Conservation (phyloP, 371 early-diverging fungal genomes). For the Funneliformis caledonium region DNA sequence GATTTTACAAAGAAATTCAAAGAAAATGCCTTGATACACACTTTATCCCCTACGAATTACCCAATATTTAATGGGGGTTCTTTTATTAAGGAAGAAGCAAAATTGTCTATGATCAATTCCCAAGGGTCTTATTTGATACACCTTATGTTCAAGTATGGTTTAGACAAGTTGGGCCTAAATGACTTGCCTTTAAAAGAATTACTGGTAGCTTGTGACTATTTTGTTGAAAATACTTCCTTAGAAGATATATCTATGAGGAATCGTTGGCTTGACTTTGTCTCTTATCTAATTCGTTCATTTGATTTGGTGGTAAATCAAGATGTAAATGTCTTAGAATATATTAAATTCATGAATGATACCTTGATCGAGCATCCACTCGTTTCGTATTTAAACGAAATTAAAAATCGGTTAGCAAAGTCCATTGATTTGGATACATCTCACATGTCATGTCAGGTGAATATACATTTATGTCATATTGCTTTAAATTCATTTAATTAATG, state of each 20-base stretch:
- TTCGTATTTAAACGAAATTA: slow-evolving; percentile 3
- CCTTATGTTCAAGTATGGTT: slow-evolving; percentile 47
- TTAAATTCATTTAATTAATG: background rate
- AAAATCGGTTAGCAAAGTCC: slow-evolving; percentile 41
- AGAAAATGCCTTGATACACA: background rate
- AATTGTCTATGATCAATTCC: slow-evolving; percentile 59
- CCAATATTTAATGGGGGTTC: slow-evolving; percentile 64
- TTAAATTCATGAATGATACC: slow-evolving; percentile 8
- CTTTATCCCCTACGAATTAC: slow-evolving; percentile 56
- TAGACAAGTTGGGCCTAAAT: slow-evolving; percentile 37
- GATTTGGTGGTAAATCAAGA: slow-evolving; percentile 36
- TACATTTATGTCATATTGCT: slow-evolving; percentile 40
- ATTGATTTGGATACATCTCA: slow-evolving; percentile 3
- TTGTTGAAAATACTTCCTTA: slow-evolving; percentile 57
- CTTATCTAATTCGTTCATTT: slow-evolving; percentile 40
- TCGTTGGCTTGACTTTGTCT: slow-evolving; percentile 59
- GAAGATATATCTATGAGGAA: slow-evolving; percentile 55
- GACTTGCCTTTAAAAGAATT: slow-evolving; percentile 42
- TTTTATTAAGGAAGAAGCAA: slow-evolving; percentile 60
- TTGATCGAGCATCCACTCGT: background rate
- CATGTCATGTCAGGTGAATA: slow-evolving; percentile 12
- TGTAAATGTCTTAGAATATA: background rate
- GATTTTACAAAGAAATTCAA: background rate
- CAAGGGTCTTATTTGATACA: slow-evolving; percentile 66
- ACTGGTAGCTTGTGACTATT: slow-evolving; percentile 60